Evolutionary conservation across 768 basidiomycete genomes (phyloP).

Genomic region (Pleurotus platypus): DNA sequence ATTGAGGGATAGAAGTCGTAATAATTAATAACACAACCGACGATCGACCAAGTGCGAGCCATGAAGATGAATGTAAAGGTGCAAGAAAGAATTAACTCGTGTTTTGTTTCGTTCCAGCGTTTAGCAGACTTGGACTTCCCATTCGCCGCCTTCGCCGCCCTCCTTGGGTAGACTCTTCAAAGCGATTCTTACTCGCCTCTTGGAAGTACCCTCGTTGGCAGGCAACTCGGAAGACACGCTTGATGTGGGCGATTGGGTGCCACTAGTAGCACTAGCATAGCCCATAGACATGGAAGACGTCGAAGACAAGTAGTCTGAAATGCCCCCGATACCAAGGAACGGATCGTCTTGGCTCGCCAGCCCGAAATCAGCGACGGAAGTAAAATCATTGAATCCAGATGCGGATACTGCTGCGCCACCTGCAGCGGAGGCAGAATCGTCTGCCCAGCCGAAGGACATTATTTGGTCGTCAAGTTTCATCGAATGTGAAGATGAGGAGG

Average conservation of each 20-base stretch:
- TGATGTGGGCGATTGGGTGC: conserved; percentile 25
- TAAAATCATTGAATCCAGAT: conserved; percentile 18
- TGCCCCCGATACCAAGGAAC: conserved; percentile 53
- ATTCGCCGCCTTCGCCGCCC: conserved; percentile 70
- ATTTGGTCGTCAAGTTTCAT: conserved; percentile 11
- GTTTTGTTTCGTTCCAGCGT: neutral
- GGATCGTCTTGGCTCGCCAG: conserved; percentile 40
- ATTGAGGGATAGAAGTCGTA: neutral
- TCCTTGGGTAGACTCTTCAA: conserved; percentile 60
- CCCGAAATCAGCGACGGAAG: conserved; percentile 20
- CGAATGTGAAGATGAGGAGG: conserved; percentile 6
- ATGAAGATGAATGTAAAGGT: neutral
- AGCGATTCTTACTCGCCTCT: conserved; percentile 62
- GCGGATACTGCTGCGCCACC: conserved; percentile 9
- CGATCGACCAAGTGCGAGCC: conserved; percentile 7
- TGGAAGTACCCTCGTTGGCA: conserved; percentile 28
- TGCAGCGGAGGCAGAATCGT: neutral
- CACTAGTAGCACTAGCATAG: conserved; percentile 13
- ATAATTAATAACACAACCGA: conserved; percentile 9
- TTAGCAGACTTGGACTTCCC: conserved; percentile 75
- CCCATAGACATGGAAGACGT: conserved; percentile 33
- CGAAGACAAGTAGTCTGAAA: conserved; percentile 34
- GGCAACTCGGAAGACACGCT: conserved; percentile 31
- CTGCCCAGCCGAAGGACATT: neutral
- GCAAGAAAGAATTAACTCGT: neutral